Percentiles rank a stretch among this genome's conserved stretches.
These are phyloP conservation scores for Yamadazyma akitaensis DNA, from an alignment of 805 yeast genomes.

Conservation along the genomic window DNA sequence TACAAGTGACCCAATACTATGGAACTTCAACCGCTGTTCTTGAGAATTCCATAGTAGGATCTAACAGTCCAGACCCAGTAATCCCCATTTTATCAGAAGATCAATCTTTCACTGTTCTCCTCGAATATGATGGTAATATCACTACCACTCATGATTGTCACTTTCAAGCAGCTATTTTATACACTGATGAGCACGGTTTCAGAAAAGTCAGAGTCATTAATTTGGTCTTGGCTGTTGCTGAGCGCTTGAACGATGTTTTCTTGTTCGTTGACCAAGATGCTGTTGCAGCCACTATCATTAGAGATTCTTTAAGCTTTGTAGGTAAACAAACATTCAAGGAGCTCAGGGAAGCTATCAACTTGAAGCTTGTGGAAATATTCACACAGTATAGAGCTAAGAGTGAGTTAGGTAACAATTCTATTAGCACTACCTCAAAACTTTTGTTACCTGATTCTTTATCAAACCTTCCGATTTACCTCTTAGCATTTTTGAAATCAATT, in stretches of 20 bases:
- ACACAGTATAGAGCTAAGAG: conserved; percentile 51
- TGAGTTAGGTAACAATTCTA: conserved; percentile 35
- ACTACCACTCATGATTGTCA: conserved; percentile 73
- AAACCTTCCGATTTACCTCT: conserved; percentile 62
- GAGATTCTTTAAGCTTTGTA: conserved; percentile 39
- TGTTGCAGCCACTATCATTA: conserved; percentile 34
- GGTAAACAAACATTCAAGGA: conserved; percentile 39
- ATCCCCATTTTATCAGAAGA: conserved; percentile 64
- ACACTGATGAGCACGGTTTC: conserved; percentile 72
- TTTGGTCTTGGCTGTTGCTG: conserved; percentile 75
- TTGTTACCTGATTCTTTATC: conserved; percentile 79
- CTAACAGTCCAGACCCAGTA: conserved; percentile 56
- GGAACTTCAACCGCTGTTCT: conserved; percentile 43
- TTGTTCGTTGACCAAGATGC: conserved; percentile 70
- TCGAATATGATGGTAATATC: conserved; percentile 73
- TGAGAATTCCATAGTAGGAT: conserved; percentile 22
- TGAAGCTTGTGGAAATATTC: conserved; percentile 43
- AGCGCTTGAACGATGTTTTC: conserved; percentile 68
- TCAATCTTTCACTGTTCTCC: conserved; percentile 65
- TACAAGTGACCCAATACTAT: conserved; percentile 74
- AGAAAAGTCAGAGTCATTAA: conserved; percentile 88
- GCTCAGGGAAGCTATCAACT: conserved; percentile 37
- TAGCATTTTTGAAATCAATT: conserved; percentile 66
- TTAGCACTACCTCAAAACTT: conserved; percentile 50
- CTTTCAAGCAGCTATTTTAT: conserved; percentile 86